phyloP scores from a whole-genome alignment of 2,329 filamentous ascomycete genomes.

The Tolypocladium tropicale region DNA sequence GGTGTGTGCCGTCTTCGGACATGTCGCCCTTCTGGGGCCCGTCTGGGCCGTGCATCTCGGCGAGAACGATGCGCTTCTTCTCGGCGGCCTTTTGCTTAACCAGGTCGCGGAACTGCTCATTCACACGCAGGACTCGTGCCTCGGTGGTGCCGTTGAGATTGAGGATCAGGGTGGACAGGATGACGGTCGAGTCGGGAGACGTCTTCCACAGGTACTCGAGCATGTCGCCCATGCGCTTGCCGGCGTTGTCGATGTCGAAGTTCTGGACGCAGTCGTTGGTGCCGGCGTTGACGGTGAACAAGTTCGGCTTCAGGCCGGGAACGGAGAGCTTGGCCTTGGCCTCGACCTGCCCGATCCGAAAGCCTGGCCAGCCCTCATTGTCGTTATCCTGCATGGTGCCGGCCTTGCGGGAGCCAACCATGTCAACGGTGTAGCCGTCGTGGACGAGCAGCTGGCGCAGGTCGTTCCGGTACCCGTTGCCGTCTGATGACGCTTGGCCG shows the following conservation, averaged over 20 bases:
- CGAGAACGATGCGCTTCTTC: slow-evolving; percentile 24
- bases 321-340: slow-evolving; percentile 21
- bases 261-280: slow-evolving; percentile 31
- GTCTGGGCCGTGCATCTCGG: slow-evolving; percentile 25
- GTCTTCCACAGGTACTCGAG: slow-evolving; percentile 21
- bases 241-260: slow-evolving; percentile 17
- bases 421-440: slow-evolving; percentile 19
- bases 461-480: slow-evolving; percentile 27
- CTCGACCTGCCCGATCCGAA: slow-evolving; percentile 27
- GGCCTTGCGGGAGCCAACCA: slow-evolving; percentile 19
- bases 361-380: slow-evolving; percentile 33
- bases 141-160: slow-evolving; percentile 17
- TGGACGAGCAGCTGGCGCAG: slow-evolving; percentile 20
- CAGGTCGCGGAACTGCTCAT: slow-evolving; percentile 20
- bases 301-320: slow-evolving; percentile 23
- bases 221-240: slow-evolving; percentile 22
- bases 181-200: slow-evolving; percentile 21
- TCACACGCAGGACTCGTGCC: slow-evolving; percentile 19
- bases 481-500: slow-evolving; percentile 22
- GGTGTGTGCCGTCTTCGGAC: slow-evolving; percentile 28
- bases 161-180: slow-evolving; percentile 28
- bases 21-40: slow-evolving; percentile 21
- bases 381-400: slow-evolving; percentile 31
- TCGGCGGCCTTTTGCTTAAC: slow-evolving; percentile 13
- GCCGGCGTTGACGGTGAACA: slow-evolving; percentile 31